These are phyloP conservation scores for Asterophora parasitica DNA, from an alignment of 768 basidiomycete species.

Conservation along the genomic window DNA sequence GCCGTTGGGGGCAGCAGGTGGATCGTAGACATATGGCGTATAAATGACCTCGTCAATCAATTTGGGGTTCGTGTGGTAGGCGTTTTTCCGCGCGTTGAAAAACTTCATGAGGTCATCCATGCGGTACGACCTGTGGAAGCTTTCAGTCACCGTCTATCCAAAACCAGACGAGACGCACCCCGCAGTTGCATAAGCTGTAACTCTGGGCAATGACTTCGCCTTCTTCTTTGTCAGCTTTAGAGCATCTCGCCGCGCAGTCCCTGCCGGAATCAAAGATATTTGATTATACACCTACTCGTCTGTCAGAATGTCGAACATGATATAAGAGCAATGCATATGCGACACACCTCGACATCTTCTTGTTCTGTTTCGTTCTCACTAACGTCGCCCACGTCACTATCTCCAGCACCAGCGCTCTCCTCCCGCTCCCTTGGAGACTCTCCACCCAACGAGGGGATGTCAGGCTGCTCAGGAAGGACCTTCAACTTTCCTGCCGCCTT, in stretches of 20 bases:
- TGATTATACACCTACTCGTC: conserved; percentile 79
- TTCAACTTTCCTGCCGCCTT: conserved; percentile 85
- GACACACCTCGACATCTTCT: conserved; percentile 57
- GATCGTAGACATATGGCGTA: conserved; percentile 84
- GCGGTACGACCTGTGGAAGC: conserved; percentile 67
- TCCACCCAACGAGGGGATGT: conserved; percentile 30
- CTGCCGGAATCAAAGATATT: conserved; percentile 89
- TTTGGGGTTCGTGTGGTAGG: conserved; percentile 84
- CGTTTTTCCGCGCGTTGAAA: conserved; percentile 74
- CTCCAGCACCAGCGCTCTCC: conserved; percentile 48
- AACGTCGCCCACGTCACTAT: conserved; percentile 71
- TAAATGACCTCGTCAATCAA: conserved; percentile 92
- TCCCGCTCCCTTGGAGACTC: conserved; percentile 35
- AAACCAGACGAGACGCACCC: conserved; percentile 43
- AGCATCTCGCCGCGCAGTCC: conserved; percentile 89
- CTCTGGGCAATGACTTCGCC: conserved; percentile 84
- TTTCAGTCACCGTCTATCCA: neutral
- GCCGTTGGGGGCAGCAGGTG: conserved; percentile 31
- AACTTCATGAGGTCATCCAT: conserved; percentile 86
- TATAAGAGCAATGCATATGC: neutral
- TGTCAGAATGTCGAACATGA: neutral
- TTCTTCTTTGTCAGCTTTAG: conserved; percentile 90
- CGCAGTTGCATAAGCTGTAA: conserved; percentile 95
- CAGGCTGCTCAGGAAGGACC: conserved; percentile 82
- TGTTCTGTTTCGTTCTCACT: conserved; percentile 56